Base-by-base conservation (phyloP, 768 basidiomycete genomes). In the Cyathus striatus region DNA sequence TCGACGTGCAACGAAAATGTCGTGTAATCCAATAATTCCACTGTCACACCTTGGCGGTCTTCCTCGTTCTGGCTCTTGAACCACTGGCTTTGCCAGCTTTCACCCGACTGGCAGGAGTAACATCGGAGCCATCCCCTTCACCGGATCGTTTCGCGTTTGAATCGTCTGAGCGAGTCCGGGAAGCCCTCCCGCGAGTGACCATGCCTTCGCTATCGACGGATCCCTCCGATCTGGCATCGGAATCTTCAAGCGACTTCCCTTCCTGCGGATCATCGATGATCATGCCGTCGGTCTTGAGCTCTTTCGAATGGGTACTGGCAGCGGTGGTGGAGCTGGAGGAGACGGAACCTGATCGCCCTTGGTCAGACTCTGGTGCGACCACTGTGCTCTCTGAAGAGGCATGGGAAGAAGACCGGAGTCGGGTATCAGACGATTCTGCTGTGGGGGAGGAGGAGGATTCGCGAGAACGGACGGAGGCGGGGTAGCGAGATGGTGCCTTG, bases 361-460 rank as follows among this genome's bases (percentile, higher is more conserved):
- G 45, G 10, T 50, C 43, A 20, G 23, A 18, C 10, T 34, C 52
- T 17, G 43, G 48, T 10, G 58, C 52, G 10, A 56, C 61, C 18
- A 66, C 52, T 3, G 66, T 43, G 5, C 58, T 72, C 44, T 63
- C 60, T 23, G 59, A 56, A n/a, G 68, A 69, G 9, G 62, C 59
- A 38, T 67, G 60, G 12, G 69, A 70, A 16, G 56, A 63, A 10
- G 68, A 70, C 30, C 70, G 55, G 41, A 62, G 64, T 40, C 66
- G 60, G 25, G 63, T 59, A 52, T 68, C 63, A 27, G 56, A 47
- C 34, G 42, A 30, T 35, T 52, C 27, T 37, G 43, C 16, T 36
- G 54, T 14, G 3, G 48, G 35, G 3, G 41, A 41, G 12, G 47
- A 6, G 13, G 52, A 52, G 13, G 48, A 46, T 40, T 39, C 27